Evolutionary conservation across 305 asterid species (phyloP).

Genomic region (Ajuga reptans): DNA sequence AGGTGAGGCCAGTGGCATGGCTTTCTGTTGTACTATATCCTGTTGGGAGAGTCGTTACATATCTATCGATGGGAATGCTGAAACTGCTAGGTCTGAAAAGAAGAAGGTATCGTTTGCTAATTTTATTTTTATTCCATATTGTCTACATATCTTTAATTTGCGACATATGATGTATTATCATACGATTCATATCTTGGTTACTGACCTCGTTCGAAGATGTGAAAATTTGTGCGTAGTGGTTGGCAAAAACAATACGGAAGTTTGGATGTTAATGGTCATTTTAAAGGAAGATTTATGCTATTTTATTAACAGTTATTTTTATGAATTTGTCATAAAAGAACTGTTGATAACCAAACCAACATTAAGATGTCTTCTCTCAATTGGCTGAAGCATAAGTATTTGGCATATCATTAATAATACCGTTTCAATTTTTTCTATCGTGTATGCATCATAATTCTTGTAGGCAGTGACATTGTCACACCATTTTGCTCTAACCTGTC

Average conservation of each 20-base stretch:
- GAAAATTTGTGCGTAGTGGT: background rate
- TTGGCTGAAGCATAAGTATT: conserved; percentile 3
- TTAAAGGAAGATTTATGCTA: background rate
- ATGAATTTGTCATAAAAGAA: background rate
- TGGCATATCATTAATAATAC: conserved; percentile 1
- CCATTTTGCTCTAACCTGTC: background rate
- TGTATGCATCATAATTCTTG: background rate
- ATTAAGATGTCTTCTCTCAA: background rate
- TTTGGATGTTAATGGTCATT: background rate
- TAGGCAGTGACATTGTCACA: background rate
- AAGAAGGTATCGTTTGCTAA: conserved; percentile 51
- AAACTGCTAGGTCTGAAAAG: conserved; percentile 92
- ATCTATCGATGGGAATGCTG: conserved; percentile 96
- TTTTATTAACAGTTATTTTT: conserved; percentile 1
- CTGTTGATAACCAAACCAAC: conserved; percentile 4
- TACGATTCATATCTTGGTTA: too few relatives aligned
- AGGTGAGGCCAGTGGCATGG: conserved; percentile 99
- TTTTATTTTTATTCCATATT: background rate
- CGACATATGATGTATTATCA: background rate
- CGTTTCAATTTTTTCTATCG: background rate
- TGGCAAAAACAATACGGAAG: conserved; percentile 6
- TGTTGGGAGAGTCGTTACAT: conserved; percentile 93
- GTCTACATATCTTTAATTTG: background rate
- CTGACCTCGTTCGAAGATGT: background rate
- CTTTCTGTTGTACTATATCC: conserved; percentile 89